Base-by-base conservation (phyloP, 2,329 filamentous ascomycete species). In the Onygena corvina region DNA sequence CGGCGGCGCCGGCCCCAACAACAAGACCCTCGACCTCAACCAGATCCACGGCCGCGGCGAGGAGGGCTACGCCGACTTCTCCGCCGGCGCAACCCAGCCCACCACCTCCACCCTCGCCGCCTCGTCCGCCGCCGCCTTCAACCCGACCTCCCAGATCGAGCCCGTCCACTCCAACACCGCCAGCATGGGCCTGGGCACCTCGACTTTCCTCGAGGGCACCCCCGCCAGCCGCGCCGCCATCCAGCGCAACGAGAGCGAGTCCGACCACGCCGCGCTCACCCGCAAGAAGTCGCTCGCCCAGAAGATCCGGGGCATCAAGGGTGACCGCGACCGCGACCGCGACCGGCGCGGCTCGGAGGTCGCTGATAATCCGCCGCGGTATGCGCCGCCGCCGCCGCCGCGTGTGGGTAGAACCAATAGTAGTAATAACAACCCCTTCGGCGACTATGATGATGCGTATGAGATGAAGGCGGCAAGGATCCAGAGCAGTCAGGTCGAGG, bases 211-310 rank as follows among this genome's bases (percentile, higher is more conserved):
- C 18, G 92, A 98, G 60, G 92, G 92, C 30, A 84, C 92, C 1
- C 90, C 92, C 11, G 92, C 89, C 23, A 84, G 89, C 23, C 80
- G 81, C 58, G 77, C 81, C 5, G 86, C 84, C 14, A 86, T 94
- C 48, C 79, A 86, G 63, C 80, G 83, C 53, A 80, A 80, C 46
- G 79, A 90, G 59, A 83, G 77, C 27, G 87, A 85, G 53, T 77
- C 83, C 40, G 75, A 76, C 25, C 68, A 62, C 20, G 83, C 84
- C 3, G 83, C 84, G 3, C 67, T 98, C 35, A 80, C 83, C 57
- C 81, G 92, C 52, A 96, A 95, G 75, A 95, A 95, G 72, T 95
- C 89, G 23, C 74, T 98, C 52, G 92, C 88, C 2, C 88, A 95
- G 64, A 85, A 89, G 50, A 84, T 98, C 63, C 83, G 88, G 34